Evolutionary conservation across 2,329 filamentous ascomycete species (phyloP).

Genomic region (Pseudopyrenochaeta lycopersici): DNA sequence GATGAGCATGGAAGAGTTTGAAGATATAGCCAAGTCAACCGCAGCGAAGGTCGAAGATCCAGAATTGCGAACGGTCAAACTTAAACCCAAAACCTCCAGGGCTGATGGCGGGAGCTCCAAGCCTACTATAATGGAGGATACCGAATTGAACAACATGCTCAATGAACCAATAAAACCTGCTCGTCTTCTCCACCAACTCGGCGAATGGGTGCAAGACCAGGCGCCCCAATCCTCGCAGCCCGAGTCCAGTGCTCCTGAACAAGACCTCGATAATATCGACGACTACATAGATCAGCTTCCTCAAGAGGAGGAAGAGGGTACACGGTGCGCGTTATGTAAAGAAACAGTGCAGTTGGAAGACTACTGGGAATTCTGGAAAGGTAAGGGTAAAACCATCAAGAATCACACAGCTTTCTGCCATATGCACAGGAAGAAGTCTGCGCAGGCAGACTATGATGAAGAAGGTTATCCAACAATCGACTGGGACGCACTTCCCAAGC

Average conservation of each 20-base stretch:
- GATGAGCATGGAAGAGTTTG: slow-evolving; percentile 6
- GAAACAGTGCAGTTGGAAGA: slow-evolving; percentile 64
- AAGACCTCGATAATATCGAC: slow-evolving; percentile 23
- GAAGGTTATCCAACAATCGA: slow-evolving; percentile 75
- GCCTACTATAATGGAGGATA: not conserved
- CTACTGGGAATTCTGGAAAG: slow-evolving; percentile 57
- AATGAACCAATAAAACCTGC: slow-evolving; percentile 13
- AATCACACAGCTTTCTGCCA: slow-evolving; percentile 59
- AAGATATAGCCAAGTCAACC: not conserved
- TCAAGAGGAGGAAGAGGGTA: slow-evolving; percentile 24
- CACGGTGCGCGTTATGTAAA: slow-evolving; percentile 72
- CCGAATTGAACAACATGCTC: not conserved
- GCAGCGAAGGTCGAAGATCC: slow-evolving; percentile 1
- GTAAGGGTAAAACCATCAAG: slow-evolving; percentile 52
- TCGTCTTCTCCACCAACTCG: slow-evolving; percentile 24
- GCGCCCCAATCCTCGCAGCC: slow-evolving; percentile 22
- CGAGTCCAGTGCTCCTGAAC: slow-evolving; percentile 23
- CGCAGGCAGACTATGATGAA: slow-evolving; percentile 55
- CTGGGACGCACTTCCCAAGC: slow-evolving; percentile 69
- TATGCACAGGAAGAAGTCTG: slow-evolving; percentile 42
- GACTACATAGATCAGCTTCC: slow-evolving; percentile 27
- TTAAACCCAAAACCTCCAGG: slow-evolving; percentile 5
- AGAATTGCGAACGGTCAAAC: slow-evolving; percentile 10
- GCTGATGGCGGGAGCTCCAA: not conserved
- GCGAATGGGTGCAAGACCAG: slow-evolving; percentile 20